Evolutionary conservation across 2,329 filamentous ascomycete species (phyloP), one percentile per base, ranked within the genome.

Genomic region (Aquanectria penicillioides): DNA sequence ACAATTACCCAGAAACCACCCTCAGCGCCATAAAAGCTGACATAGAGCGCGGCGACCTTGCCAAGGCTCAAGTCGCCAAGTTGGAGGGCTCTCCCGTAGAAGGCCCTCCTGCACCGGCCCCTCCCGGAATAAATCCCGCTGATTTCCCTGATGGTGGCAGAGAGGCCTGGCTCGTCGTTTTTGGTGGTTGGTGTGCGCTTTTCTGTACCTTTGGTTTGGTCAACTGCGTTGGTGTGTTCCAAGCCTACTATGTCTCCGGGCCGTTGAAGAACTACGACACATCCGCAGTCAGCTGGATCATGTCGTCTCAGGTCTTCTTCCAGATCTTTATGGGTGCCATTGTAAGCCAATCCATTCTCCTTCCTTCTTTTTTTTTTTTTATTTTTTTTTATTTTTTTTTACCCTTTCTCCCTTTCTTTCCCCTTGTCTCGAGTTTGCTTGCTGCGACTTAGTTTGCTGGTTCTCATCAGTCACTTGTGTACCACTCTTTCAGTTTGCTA

Each of bases 81-180:
- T 38, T 46, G 23, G 61, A 55, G 3, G 59, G 40, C n/a, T 48
- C 55, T 23, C 46, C 38, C 4, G 57, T 54, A 6, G 68, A 62
- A 3, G 68, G 66, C 13, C 73, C 74, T 6, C 69, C 71, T 17
- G 76, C n/a, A n/a, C n/a, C n/a, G 4, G 68, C 66, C 13, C 73
- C 74, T 6, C 69, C 71, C 17, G 76, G 72, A 4, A 71, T 77
- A 59, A 77, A 76, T 50, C 80, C 82, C 6, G 72, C 73, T n/a
- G 82, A 84, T 61, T 87, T 86, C 56, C 86, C 86, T 1, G 86
- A 89, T 65, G 86, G 86, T 34, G 86, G 86, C 3, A 38, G 70
- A 3, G 74, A 82, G 61, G 86, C 87, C 8, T 88, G 86, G 84
- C 75, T 85, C 8, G 81, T 82, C 2, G 85, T 89, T 4, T 70